Evolutionary conservation across 2,329 filamentous ascomycete genomes (phyloP).

Genomic region (Nemania diffusa): DNA sequence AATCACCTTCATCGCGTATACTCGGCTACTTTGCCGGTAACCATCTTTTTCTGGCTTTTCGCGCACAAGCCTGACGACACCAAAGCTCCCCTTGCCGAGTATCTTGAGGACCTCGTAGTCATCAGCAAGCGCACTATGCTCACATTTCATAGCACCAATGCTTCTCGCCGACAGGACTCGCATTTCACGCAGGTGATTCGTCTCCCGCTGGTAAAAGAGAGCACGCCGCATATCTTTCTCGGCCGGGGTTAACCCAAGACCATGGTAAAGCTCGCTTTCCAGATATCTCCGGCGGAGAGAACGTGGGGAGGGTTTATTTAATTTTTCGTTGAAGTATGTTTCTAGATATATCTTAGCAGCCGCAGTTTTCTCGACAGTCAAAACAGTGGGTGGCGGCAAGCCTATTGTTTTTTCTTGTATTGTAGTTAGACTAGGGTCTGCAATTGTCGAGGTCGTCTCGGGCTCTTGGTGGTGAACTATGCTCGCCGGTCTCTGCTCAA

Average conservation of each 20-base stretch:
- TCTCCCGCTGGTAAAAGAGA: conserved; percentile 75
- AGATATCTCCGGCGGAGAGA: conserved; percentile 70
- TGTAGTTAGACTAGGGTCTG: conserved; percentile 45
- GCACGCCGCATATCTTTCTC: conserved; percentile 65
- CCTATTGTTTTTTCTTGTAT: conserved; percentile 51
- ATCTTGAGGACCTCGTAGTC: conserved; percentile 85
- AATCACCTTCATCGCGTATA: conserved; percentile 98
- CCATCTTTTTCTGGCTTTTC: conserved; percentile 59
- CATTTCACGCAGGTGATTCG: conserved; percentile 76
- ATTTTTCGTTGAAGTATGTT: conserved; percentile 79
- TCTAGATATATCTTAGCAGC: conserved; percentile 89
- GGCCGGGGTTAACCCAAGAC: conserved; percentile 61
- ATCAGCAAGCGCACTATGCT: conserved; percentile 62
- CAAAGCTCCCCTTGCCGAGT: conserved; percentile 93
- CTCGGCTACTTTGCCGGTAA: conserved; percentile 53
- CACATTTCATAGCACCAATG: conserved; percentile 52
- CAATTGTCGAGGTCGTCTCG: conserved; percentile 36
- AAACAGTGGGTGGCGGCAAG: conserved; percentile 49
- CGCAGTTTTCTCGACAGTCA: conserved; percentile 80
- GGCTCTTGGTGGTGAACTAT: conserved; percentile 45
- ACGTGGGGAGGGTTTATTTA: conserved; percentile 67
- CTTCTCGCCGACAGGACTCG: conserved; percentile 75
- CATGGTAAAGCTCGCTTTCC: conserved; percentile 69
- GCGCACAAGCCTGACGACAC: conserved; percentile 86
- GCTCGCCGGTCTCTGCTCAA: conserved; percentile 46